phyloP scores from a whole-genome alignment of 2,329 filamentous ascomycete species.

The Nemania abortiva region DNA sequence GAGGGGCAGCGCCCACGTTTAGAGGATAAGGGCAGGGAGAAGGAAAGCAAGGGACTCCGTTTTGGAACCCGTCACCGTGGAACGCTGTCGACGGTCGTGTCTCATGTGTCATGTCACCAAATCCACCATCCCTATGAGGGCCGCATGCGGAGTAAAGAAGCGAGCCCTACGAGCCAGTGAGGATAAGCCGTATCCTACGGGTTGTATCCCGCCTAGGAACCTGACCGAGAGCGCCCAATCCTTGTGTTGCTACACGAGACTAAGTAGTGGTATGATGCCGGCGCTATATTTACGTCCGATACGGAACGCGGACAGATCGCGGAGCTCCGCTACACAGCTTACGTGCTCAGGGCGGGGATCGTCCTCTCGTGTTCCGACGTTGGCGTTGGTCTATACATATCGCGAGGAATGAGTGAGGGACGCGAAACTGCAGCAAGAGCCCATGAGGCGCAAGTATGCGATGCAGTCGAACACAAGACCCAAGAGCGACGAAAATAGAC shows the following conservation, averaged over 20 bases:
- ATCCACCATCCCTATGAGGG: background rate
- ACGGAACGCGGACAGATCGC: background rate
- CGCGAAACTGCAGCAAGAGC: background rate
- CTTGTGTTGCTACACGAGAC: background rate
- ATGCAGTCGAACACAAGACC: conserved; percentile 21
- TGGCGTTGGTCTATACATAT: background rate
- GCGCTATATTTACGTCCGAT: conserved; percentile 23
- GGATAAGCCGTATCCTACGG: conserved; percentile 4
- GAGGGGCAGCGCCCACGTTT: conserved; percentile 9
- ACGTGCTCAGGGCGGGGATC: background rate
- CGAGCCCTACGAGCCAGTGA: conserved; percentile 21
- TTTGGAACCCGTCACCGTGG: conserved; percentile 21
- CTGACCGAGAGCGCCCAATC: conserved; percentile 1
- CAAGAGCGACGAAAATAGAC: conserved; percentile 16
- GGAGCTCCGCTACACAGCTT: background rate
- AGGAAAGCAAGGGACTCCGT: conserved; percentile 1
- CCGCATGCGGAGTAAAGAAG: conserved; percentile 27
- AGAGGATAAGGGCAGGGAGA: background rate
- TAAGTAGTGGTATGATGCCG: conserved; percentile 8
- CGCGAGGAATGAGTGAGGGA: background rate
- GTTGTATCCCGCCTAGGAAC: background rate
- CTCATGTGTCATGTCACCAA: conserved; percentile 25
- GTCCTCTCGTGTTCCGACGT: background rate
- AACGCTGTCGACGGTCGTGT: conserved; percentile 23
- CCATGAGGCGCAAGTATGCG: background rate